A percentile compares a stretch with the other conserved stretches of the same genome.
These are phyloP conservation scores for Fusarium anguioides DNA, from an alignment of 2,329 filamentous ascomycete genomes.

Conservation along the genomic window DNA sequence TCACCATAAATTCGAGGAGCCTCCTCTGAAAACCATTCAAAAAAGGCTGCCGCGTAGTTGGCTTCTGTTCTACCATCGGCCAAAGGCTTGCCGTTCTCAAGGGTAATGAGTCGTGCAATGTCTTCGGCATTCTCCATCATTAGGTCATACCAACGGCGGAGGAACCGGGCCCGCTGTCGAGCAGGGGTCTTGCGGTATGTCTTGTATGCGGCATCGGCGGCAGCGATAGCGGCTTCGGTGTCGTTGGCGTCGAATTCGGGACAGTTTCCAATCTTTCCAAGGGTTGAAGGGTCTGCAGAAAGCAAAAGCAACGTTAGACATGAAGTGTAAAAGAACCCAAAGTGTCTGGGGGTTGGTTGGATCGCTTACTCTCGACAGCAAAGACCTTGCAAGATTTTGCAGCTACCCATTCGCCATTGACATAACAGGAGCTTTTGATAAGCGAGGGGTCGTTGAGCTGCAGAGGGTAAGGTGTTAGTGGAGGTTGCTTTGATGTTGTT, in stretches of 20 bases:
- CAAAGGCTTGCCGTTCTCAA: slow-evolving; percentile 77
- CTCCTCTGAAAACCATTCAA: slow-evolving; percentile 74
- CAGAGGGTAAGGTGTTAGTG: slow-evolving; percentile 24
- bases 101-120: slow-evolving; percentile 73
- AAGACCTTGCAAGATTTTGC: slow-evolving; percentile 80
- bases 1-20: slow-evolving; percentile 61
- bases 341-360: slow-evolving; percentile 9
- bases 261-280: slow-evolving; percentile 74
- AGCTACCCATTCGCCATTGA: slow-evolving; percentile 81
- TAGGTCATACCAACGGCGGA: slow-evolving; percentile 74
- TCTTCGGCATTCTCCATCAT: slow-evolving; percentile 75
- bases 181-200: slow-evolving; percentile 70
- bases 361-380: slow-evolving; percentile 68
- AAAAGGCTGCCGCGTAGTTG: slow-evolving; percentile 68
- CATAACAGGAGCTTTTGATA: slow-evolving; percentile 76
- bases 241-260: slow-evolving; percentile 79
- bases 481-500: slow-evolving; percentile 8
- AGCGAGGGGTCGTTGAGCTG: slow-evolving; percentile 72
- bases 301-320: slow-evolving; percentile 22
- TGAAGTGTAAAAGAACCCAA: background rate
- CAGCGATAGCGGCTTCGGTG: slow-evolving; percentile 75
- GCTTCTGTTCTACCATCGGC: slow-evolving; percentile 69
- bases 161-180: slow-evolving; percentile 67
- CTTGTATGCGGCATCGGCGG: slow-evolving; percentile 68
- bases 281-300: slow-evolving; percentile 74